Evolutionary conservation across 2,329 filamentous ascomycete species (phyloP).

Genomic region (Colletotrichum sp.): DNA sequence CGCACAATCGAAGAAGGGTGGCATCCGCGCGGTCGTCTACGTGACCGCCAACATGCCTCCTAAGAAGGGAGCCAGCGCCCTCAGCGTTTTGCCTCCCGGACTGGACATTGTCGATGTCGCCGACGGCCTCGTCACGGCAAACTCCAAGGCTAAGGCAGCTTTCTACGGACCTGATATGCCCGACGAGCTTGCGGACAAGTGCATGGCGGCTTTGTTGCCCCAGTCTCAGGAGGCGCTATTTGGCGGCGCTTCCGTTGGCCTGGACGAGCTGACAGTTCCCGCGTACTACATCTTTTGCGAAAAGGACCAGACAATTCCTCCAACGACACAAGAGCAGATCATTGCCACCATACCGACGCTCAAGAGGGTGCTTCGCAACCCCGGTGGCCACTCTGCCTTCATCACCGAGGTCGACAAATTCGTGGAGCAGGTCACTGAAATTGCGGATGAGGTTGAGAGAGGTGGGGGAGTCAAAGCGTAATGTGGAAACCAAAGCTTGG

Average conservation of each 20-base stretch:
- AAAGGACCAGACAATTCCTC: constrained; percentile 1
- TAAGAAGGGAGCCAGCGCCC: neutral
- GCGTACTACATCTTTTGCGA: constrained; percentile 6
- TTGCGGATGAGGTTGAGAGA: neutral
- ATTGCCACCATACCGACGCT: neutral
- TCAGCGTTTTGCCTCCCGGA: neutral
- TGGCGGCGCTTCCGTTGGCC: neutral
- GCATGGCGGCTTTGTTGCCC: neutral
- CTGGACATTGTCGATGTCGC: neutral
- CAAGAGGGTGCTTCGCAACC: neutral
- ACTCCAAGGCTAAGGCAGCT: neutral
- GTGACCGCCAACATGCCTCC: neutral
- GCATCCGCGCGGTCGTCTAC: neutral
- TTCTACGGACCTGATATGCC: constrained; percentile 11
- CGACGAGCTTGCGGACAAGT: neutral
- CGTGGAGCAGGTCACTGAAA: neutral
- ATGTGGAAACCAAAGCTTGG: neutral
- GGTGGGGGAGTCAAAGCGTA: neutral
- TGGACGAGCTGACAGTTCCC: neutral
- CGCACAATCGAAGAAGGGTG: neutral
- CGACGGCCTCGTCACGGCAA: neutral
- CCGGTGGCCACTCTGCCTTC: constrained; percentile 2
- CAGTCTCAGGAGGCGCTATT: neutral
- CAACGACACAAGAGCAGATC: neutral
- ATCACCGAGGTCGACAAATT: neutral